Evolutionary conservation across 352 stramenopile species (phyloP).

Genomic region (Pythium apleroticum): DNA sequence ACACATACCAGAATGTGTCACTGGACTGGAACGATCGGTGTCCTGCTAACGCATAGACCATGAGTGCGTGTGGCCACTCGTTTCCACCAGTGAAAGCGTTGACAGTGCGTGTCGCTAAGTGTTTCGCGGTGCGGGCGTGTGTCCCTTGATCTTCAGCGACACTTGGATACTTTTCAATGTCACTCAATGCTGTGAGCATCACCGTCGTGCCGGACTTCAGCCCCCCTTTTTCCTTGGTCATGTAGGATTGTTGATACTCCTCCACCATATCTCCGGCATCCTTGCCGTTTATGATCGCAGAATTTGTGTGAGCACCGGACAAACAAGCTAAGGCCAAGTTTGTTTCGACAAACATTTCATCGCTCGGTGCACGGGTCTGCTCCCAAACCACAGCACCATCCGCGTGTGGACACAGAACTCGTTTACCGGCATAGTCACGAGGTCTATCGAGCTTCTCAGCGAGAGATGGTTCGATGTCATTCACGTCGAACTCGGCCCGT

Average conservation of each 20-base stretch:
- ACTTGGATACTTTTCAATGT: constrained; percentile 9
- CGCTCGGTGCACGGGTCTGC: background rate
- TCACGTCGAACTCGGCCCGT: background rate
- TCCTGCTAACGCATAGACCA: background rate
- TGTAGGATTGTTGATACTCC: constrained; percentile 4
- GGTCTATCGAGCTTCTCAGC: background rate
- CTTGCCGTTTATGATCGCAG: background rate
- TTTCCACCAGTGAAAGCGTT: constrained; percentile 2
- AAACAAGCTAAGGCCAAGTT: background rate
- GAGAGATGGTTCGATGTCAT: background rate
- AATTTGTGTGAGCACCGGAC: background rate
- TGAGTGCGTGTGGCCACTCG: background rate
- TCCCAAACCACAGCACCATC: background rate
- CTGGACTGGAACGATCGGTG: constrained; percentile 6
- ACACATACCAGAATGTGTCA: constrained; percentile 14
- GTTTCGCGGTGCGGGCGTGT: background rate
- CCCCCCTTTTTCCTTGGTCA: background rate
- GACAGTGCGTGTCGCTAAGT: constrained; percentile 8
- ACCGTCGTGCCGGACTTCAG: background rate
- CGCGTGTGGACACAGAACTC: background rate
- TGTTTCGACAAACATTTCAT: constrained; percentile 14
- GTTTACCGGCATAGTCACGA: background rate
- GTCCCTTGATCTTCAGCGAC: background rate
- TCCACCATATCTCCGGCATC: constrained; percentile 4
- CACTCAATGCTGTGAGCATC: background rate